Conservation (phyloP, 805 yeast species). For the Zygoascus flipseniorum region DNA sequence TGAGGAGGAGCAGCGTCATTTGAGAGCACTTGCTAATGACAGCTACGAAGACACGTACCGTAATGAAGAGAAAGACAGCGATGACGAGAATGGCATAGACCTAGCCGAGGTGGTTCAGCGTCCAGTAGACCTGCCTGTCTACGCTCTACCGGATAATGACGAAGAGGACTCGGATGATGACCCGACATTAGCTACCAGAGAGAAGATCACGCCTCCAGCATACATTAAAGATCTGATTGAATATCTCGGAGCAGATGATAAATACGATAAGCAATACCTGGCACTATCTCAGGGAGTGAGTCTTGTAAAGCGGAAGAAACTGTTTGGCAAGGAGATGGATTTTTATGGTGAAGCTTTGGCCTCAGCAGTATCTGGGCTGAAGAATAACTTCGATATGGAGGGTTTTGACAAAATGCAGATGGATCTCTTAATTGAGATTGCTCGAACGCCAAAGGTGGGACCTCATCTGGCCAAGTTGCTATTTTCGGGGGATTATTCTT, state of each 20-base stretch:
- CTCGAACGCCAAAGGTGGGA: constrained; percentile 37
- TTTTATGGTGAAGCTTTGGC: constrained; percentile 50
- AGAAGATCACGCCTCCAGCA: constrained; percentile 42
- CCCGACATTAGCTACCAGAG: constrained; percentile 33
- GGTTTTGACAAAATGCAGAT: constrained; percentile 59
- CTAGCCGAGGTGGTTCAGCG: background rate
- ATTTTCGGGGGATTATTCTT: constrained; percentile 65
- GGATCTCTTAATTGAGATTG: constrained; percentile 57
- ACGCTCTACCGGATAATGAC: constrained; percentile 24
- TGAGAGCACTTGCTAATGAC: constrained; percentile 4
- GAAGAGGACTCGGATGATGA: constrained; percentile 43
- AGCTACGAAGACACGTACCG: background rate
- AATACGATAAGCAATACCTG: constrained; percentile 39
- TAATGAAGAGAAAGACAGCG: constrained; percentile 20
- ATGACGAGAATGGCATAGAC: constrained; percentile 22
- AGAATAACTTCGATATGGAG: constrained; percentile 47
- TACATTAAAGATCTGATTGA: constrained; percentile 65
- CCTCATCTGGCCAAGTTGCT: constrained; percentile 37
- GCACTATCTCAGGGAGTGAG: constrained; percentile 49
- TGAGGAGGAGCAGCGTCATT: constrained; percentile 7
- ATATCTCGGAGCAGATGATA: constrained; percentile 42
- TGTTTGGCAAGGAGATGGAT: constrained; percentile 51
- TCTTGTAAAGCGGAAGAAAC: constrained; percentile 56
- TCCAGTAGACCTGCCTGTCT: constrained; percentile 16
- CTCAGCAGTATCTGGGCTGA: constrained; percentile 41